Percentiles rank a stretch among this genome's conserved stretches.
phyloP scores from a whole-genome alignment of 495 filamentous ascomycete species.

The Aspergillus cristatus region DNA sequence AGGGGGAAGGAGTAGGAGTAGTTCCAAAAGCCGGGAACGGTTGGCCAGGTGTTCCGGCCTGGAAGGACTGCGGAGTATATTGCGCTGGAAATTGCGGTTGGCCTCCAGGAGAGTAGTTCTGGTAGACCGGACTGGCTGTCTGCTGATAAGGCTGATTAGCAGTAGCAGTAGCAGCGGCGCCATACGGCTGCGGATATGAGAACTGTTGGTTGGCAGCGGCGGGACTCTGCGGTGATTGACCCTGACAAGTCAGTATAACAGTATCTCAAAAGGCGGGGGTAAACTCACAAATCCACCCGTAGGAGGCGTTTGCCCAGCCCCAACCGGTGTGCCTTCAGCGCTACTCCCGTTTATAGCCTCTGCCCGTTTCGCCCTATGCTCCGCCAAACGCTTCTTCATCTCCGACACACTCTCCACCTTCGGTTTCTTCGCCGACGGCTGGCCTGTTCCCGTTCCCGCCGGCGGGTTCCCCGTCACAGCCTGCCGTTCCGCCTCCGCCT shows the following conservation, averaged over 20 bases:
- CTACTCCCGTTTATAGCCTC: conserved; percentile 50
- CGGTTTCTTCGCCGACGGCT: conserved; percentile 61
- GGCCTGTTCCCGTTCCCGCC: conserved; percentile 44
- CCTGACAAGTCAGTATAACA: conserved; percentile 10
- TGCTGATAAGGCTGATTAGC: conserved; percentile 23
- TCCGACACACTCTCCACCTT: conserved; percentile 70
- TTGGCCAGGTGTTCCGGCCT: conserved; percentile 13
- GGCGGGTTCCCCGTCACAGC: conserved; percentile 75
- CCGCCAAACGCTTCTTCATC: conserved; percentile 72
- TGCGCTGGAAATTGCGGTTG: conserved; percentile 24
- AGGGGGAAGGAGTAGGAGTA: conserved; percentile 24
- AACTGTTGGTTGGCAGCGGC: conserved; percentile 18
- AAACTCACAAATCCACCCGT: conserved; percentile 43
- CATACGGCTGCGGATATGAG: conserved; percentile 32
- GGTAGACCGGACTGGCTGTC: conserved; percentile 34
- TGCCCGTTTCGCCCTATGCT: conserved; percentile 62
- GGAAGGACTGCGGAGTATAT: conserved; percentile 35
- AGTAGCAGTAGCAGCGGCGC: conserved; percentile 21
- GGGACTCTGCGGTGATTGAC: conserved; percentile 18
- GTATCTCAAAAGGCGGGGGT: not conserved
- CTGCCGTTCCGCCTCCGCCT: conserved; percentile 73
- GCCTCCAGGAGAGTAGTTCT: conserved; percentile 24
- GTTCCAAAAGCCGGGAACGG: conserved; percentile 19
- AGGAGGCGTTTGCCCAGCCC: conserved; percentile 45
- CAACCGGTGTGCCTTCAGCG: conserved; percentile 50